Conservation (phyloP, 768 basidiomycete genomes). For the Boletellus emodensis region DNA sequence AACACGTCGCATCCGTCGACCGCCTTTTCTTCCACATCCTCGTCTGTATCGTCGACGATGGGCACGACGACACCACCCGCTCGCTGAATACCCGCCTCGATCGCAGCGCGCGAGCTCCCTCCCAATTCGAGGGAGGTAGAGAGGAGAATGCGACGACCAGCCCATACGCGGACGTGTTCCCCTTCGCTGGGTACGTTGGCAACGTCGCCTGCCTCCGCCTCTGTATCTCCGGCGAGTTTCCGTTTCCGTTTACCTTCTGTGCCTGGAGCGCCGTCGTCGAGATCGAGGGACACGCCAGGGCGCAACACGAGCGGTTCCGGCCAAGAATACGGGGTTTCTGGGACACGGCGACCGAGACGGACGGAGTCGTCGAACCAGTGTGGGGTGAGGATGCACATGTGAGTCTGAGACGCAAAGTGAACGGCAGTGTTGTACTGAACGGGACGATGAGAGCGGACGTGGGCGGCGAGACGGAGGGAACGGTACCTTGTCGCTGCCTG, state of each 20-base stretch:
- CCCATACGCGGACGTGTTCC: slow-evolving; percentile 52
- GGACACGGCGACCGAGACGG: slow-evolving; percentile 50
- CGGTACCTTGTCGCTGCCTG: slow-evolving; percentile 42
- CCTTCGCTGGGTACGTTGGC: slow-evolving; percentile 12
- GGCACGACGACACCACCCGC: slow-evolving; percentile 57
- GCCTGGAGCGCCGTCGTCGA: slow-evolving; percentile 14
- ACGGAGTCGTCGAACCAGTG: slow-evolving; percentile 90
- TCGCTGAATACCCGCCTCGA: slow-evolving; percentile 56
- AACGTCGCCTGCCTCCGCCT: slow-evolving; percentile 13
- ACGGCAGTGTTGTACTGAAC: slow-evolving; percentile 43
- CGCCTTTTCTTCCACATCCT: slow-evolving; percentile 28
- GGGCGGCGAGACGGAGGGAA: neutral
- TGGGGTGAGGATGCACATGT: slow-evolving; percentile 71
- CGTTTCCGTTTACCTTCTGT: slow-evolving; percentile 19
- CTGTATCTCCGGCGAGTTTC: slow-evolving; percentile 24
- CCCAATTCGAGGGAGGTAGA: slow-evolving; percentile 54
- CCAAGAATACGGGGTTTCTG: slow-evolving; percentile 62
- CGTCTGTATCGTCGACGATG: slow-evolving; percentile 43
- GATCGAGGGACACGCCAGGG: slow-evolving; percentile 16
- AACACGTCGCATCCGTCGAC: slow-evolving; percentile 63
- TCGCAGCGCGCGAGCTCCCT: slow-evolving; percentile 44
- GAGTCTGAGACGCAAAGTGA: slow-evolving; percentile 54
- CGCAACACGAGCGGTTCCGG: slow-evolving; percentile 60
- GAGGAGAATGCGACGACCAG: slow-evolving; percentile 56
- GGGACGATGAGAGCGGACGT: neutral